Evolutionary conservation across 305 asterid species (phyloP).

Genomic region (Rubia tinctorum): DNA sequence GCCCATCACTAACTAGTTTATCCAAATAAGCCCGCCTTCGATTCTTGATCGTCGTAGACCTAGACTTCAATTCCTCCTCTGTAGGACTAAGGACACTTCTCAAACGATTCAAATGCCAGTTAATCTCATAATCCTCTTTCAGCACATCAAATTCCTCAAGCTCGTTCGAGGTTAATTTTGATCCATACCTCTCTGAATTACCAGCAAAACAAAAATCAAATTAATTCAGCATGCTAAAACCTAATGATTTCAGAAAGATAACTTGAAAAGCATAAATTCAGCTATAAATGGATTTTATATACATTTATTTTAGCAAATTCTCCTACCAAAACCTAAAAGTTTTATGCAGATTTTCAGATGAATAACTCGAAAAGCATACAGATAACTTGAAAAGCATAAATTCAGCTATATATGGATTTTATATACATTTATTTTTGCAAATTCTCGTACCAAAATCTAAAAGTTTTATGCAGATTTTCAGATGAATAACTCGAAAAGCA

Average conservation of each 20-base stretch:
- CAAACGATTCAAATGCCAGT: conserved; percentile 80
- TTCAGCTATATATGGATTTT: no score
- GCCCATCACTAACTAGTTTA: conserved; percentile 55
- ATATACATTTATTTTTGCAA: no score
- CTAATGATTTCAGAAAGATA: neutral
- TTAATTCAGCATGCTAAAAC: neutral
- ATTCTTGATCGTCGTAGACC: conserved; percentile 65
- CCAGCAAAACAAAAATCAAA: conserved; percentile 5
- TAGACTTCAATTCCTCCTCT: conserved; percentile 58
- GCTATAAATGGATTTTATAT: no score
- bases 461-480: no score
- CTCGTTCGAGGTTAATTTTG: conserved; percentile 48
- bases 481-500: no score
- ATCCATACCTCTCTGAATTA: conserved; percentile 78
- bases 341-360: neutral
- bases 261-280: neutral
- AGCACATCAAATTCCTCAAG: conserved; percentile 62
- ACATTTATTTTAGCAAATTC: no score
- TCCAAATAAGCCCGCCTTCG: conserved; percentile 86
- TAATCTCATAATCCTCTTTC: conserved; percentile 77
- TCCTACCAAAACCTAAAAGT: neutral
- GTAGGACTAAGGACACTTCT: conserved; percentile 73
- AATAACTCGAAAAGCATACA: neutral
- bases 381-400: no score
- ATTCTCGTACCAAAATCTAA: neutral